Base-by-base conservation (phyloP, 2,329 filamentous ascomycete genomes). In the Orbilia quercus region DNA sequence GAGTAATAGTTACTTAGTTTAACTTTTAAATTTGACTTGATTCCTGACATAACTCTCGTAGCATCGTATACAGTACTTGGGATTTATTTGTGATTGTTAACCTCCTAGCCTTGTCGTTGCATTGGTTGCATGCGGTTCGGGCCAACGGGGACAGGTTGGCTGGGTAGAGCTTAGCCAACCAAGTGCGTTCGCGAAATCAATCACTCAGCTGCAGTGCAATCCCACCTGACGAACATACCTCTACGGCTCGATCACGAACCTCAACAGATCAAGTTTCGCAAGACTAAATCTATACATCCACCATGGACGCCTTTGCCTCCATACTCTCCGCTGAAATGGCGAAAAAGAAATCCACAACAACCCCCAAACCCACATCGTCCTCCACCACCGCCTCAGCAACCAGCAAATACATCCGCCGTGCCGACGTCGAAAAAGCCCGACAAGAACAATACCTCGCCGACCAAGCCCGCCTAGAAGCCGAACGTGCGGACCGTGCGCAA, bases 321-420 rank as follows among this genome's bases (percentile, higher is more conserved):
- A 84, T 99, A 51, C 96, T 99, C 91, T 88, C 91, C 78, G 90
- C 92, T 79, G 92, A 96, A 82, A 95, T 99, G 79, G 88, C 91
- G 78, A 96, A 78, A 60, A 78, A 95, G 81, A 85, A 89, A 77
- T 91, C 91, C 81, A 82, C 85, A 62, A 76, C 81, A 44, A 76
- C 82, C 44, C 75, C 81, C 20, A 74, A 79, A 51, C 55, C 80
- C 22, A 7, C 79, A n/a, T 62, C 78, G 31, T 36, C 75, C 60
- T 45, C 76, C 34, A 36, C 78, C 36, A 57, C 67, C 44, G 55
- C 60, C 42, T 42, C 76, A 18, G 50, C 76, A 1, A 78, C 81
- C 40, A 89, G 90, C 78, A 96, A 96, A 81, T 98, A 92, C 80
- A 82, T 91, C 75, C 92, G 91, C 77, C 91, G 92, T 76, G 89